phyloP scores from a whole-genome alignment of 352 stramenopile species.

The Phytophthora hybrid region DNA sequence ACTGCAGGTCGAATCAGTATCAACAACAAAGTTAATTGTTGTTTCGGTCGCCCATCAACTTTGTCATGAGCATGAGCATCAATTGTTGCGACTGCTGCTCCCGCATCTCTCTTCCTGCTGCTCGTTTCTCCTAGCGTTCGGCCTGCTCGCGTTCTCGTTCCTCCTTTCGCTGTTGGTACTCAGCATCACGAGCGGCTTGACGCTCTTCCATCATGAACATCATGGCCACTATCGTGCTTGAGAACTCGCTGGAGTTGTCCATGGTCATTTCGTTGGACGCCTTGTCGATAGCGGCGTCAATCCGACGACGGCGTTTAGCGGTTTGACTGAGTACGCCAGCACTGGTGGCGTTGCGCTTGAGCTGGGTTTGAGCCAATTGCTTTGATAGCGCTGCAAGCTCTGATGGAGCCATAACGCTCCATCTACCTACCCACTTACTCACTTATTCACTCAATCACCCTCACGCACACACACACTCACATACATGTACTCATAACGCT shows the following conservation, averaged over 20 bases:
- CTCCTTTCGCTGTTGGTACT: not conserved
- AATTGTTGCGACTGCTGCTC: not conserved
- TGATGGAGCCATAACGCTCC: not conserved
- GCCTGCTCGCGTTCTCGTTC: not conserved
- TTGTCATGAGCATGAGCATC: no score
- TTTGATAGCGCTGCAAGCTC: not conserved
- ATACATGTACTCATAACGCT: no score
- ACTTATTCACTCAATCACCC: no score
- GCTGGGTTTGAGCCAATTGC: not conserved
- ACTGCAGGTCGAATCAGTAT: no score
- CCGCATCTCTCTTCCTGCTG: not conserved
- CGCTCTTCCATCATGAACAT: constrained; percentile 1
- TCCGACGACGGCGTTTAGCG: not conserved
- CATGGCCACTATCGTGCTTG: not conserved
- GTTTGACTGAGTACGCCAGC: not conserved
- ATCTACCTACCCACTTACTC: no score
- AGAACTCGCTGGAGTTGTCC: constrained; percentile 3
- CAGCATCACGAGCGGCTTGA: not conserved
- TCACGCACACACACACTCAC: no score
- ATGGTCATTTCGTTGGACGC: not conserved
- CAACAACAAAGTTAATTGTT: no score
- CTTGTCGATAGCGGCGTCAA: not conserved
- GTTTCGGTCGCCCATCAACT: no score
- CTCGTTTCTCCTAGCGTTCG: not conserved
- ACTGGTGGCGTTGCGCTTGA: not conserved